Conservation (phyloP, 2,329 filamentous ascomycete genomes). For the Tolypocladium cylindrosporum region DNA sequence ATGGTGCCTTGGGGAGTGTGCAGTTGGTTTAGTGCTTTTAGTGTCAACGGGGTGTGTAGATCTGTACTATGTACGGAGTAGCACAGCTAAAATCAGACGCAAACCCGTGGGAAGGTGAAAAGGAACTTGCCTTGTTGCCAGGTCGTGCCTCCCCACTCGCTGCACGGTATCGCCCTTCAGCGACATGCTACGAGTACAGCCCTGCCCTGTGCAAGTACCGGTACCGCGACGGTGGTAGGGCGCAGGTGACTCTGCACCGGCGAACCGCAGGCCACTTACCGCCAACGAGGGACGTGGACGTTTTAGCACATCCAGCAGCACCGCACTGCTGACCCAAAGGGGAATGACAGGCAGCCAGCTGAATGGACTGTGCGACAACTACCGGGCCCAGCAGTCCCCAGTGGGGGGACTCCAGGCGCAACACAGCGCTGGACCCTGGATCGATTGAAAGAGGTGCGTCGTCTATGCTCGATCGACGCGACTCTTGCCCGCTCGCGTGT, state of each 20-base stretch:
- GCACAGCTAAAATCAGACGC: not conserved
- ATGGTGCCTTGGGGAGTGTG: not conserved
- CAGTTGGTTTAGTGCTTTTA: not conserved
- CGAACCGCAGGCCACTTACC: not conserved
- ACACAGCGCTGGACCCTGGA: not conserved
- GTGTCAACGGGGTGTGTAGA: not conserved
- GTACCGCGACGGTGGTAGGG: not conserved
- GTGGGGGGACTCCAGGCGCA: not conserved
- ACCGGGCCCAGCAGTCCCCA: not conserved
- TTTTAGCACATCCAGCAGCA: not conserved
- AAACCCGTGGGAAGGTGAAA: not conserved
- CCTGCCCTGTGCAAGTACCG: not conserved
- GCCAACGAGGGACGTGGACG: not conserved
- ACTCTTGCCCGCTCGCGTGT: not conserved
- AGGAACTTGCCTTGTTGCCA: not conserved
- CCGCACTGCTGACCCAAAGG: not conserved
- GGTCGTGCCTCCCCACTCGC: not conserved
- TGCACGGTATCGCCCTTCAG: not conserved
- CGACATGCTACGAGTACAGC: not conserved
- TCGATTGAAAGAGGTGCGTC: not conserved
- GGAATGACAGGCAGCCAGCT: conserved; percentile 1
- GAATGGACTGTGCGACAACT: not conserved
- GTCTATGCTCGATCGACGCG: not conserved
- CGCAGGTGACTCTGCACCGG: not conserved
- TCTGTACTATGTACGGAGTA: no score